Evolutionary conservation across 2,329 filamentous ascomycete species (phyloP).

Genomic region (Calonectria pseudoreteaudii): DNA sequence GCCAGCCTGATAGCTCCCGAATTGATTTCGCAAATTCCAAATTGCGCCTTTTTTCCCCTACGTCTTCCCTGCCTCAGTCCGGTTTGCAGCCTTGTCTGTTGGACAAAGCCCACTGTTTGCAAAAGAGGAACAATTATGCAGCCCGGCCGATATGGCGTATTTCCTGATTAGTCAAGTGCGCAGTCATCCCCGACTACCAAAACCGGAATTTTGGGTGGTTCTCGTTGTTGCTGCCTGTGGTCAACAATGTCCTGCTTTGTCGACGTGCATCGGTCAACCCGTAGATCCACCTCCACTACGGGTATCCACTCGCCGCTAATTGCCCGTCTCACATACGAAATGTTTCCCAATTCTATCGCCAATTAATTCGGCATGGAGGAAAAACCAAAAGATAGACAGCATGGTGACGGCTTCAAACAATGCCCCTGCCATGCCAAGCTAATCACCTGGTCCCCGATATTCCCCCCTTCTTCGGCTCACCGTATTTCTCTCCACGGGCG

Average conservation of each 20-base stretch:
- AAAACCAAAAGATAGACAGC: background rate
- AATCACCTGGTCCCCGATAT: constrained; percentile 7
- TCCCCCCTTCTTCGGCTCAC: background rate
- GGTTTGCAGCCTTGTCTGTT: background rate
- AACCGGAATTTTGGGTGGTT: background rate
- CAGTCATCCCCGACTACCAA: background rate
- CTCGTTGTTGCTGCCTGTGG: constrained; percentile 10
- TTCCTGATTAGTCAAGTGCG: background rate
- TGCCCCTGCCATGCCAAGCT: background rate
- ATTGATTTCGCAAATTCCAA: background rate
- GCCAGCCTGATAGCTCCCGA: background rate
- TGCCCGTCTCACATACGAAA: background rate
- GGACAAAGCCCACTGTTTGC: background rate
- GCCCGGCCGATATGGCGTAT: background rate
- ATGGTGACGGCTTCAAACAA: background rate
- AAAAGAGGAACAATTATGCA: background rate
- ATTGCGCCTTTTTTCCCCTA: background rate
- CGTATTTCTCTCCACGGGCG: background rate
- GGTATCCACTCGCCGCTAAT: background rate
- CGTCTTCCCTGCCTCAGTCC: background rate
- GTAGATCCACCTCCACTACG: constrained; percentile 23
- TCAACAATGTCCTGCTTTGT: constrained; percentile 19
- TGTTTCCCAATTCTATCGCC: background rate
- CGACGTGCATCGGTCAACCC: constrained; percentile 42
- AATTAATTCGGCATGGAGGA: background rate